Percentiles rank a stretch among this genome's conserved stretches.
Conservation (phyloP, 306 rosid species). For the Pterocarpus santalinus region DNA sequence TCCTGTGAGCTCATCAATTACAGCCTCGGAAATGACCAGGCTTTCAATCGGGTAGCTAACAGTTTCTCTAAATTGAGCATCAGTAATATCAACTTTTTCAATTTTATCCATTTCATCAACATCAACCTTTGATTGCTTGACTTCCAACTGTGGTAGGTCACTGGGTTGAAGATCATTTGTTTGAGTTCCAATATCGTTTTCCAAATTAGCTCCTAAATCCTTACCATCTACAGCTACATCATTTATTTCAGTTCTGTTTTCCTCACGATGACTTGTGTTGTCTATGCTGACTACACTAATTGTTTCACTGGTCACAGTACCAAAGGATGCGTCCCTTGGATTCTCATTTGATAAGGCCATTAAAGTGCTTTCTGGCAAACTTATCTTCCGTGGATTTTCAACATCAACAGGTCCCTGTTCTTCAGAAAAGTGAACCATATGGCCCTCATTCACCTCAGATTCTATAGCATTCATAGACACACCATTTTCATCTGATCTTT, state of each 20-base stretch:
- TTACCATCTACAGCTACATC: slow-evolving; percentile 44
- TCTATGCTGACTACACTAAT: slow-evolving; percentile 33
- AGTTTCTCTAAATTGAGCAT: slow-evolving; percentile 48
- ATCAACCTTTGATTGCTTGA: slow-evolving; percentile 38
- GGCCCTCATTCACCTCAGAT: slow-evolving; percentile 47
- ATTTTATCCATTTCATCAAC: slow-evolving; percentile 41
- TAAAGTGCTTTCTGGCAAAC: slow-evolving; percentile 39
- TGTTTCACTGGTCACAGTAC: slow-evolving; percentile 48
- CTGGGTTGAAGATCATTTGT: slow-evolving; percentile 42
- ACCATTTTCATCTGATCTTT: slow-evolving; percentile 49
- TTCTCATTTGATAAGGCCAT: slow-evolving; percentile 40
- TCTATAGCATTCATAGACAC: slow-evolving; percentile 43
- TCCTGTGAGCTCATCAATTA: slow-evolving; percentile 29
- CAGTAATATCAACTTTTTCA: slow-evolving; percentile 43
- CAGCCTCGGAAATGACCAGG: slow-evolving; percentile 53
- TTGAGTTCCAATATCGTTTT: slow-evolving; percentile 35
- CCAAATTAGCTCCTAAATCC: slow-evolving; percentile 44
- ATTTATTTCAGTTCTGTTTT: slow-evolving; percentile 42
- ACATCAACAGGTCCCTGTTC: slow-evolving; percentile 48
- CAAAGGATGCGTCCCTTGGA: slow-evolving; percentile 40
- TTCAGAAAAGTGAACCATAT: slow-evolving; percentile 41
- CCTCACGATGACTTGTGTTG: slow-evolving; percentile 29
- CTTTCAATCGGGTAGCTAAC: slow-evolving; percentile 35
- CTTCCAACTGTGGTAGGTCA: slow-evolving; percentile 48
- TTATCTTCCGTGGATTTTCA: slow-evolving; percentile 39